Base-by-base conservation (phyloP, 1,284 basidiomycete genomes). In the Malassezia caprae region DNA sequence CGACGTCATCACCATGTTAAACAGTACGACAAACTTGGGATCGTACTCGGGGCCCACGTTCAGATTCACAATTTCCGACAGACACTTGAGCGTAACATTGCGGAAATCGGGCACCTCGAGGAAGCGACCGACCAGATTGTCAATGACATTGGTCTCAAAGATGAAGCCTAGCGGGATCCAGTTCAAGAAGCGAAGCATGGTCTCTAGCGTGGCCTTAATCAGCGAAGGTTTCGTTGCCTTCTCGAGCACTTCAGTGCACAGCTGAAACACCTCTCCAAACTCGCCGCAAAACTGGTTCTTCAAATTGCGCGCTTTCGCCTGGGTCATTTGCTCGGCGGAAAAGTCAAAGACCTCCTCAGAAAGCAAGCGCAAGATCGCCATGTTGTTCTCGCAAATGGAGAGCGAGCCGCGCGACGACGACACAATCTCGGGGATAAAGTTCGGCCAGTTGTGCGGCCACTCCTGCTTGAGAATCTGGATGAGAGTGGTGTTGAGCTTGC, bases 151-250 rank as follows among this genome's bases (percentile, higher is more conserved):
- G 1, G 94, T 98, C 79, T 98, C 94, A 66, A 98, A 99, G 67
- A 99, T 96, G 77, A 93, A 99, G 24, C 93, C 94, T 42, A 99
- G 79, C 45, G 94, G 94, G 72, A 99, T 98, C 94, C 94, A 99
- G 77, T 96, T 96, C 68, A 99, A 79, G 82, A 99, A 99, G 56
- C 90, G 82, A 58, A 98, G 80, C 39, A 98, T 81, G 0, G 94
- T 98, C 76, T 98, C 93, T 61, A 99, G 80, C 3, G 94, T 98
- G 8, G 88, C 88, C 77, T 84, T 90, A 79, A 98, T 93, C 56
- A 99, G 78, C 27, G 88, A 90, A 2, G 90, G 84, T 79, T 96
- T 98, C 73, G 90, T 85, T n/a, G 94, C 93, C 77, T 96, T 93
- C 73, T 91, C 90, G 41, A 99, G 80, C 31, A 99, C 90, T 76